Conservation (phyloP, 371 early-diverging fungal species). For the Chytridium lagenaria region DNA sequence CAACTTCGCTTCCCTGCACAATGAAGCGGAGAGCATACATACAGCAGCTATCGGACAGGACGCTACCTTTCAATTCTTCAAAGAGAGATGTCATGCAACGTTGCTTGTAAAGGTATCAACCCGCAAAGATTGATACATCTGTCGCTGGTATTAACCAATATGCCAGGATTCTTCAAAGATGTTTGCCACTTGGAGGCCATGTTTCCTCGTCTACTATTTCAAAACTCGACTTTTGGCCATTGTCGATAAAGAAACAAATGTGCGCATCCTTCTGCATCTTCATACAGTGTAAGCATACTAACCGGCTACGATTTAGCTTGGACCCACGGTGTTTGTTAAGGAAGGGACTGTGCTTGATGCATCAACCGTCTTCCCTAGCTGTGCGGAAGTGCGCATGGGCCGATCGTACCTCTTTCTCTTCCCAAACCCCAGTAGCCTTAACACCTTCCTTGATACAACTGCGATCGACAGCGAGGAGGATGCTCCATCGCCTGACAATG, state of each 20-base stretch:
- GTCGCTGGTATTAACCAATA: neutral
- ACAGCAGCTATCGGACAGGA: neutral
- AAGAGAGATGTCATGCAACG: neutral
- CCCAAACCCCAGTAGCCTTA: neutral
- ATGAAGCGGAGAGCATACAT: neutral
- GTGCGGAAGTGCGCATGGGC: neutral
- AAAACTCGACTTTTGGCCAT: neutral
- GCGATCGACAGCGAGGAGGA: neutral
- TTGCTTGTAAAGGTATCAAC: neutral
- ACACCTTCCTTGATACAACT: neutral
- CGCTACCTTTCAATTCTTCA: neutral
- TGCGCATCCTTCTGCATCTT: neutral
- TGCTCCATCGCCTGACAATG: neutral
- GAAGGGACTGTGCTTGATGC: neutral
- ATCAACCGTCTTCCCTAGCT: neutral
- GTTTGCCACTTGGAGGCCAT: neutral
- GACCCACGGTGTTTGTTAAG: neutral
- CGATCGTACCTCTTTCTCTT: neutral
- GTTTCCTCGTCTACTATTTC: neutral
- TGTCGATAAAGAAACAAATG: constrained; percentile 1
- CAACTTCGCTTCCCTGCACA: neutral
- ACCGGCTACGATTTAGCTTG: neutral
- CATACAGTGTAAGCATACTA: neutral
- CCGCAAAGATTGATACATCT: neutral
- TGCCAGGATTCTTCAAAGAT: neutral